These are phyloP conservation scores for Cyclotella choctawhatcheeana DNA, from an alignment of 108 stramenopile species.

Conservation along the genomic window DNA sequence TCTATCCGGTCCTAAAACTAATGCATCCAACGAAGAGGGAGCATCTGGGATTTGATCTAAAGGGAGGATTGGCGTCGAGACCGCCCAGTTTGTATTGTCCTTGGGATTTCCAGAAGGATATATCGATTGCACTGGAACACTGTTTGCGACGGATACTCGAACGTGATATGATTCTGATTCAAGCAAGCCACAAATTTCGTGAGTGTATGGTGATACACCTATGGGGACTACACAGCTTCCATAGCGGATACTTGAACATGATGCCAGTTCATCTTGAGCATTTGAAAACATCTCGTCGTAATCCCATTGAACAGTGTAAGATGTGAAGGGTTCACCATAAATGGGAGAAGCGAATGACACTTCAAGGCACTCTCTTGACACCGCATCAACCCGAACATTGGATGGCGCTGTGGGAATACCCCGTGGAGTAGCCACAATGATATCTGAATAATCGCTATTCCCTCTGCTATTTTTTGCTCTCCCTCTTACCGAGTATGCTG, in stretches of 20 bases:
- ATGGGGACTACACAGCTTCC: constrained; percentile 59
- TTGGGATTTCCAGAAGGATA: constrained; percentile 50
- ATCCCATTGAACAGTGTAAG: constrained; percentile 83
- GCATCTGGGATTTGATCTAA: constrained; percentile 65
- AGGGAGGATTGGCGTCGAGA: constrained; percentile 36
- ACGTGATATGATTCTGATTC: constrained; percentile 61
- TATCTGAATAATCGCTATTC: constrained; percentile 40
- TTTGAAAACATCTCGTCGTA: constrained; percentile 45
- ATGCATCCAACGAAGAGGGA: constrained; percentile 47
- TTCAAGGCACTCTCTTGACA: constrained; percentile 44
- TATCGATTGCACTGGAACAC: constrained; percentile 59
- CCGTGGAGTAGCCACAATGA: constrained; percentile 25
- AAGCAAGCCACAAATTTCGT: constrained; percentile 59
- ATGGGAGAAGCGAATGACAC: constrained; percentile 65
- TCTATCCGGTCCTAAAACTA: constrained; percentile 44
- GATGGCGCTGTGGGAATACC: constrained; percentile 44
- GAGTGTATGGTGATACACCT: constrained; percentile 54
- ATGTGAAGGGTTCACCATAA: constrained; percentile 53
- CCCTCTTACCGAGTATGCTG: constrained; percentile 62
- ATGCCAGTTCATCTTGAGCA: constrained; percentile 40
- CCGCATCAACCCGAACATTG: constrained; percentile 29
- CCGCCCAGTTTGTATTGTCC: constrained; percentile 69
- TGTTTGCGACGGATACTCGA: constrained; percentile 68
- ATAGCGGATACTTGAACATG: constrained; percentile 52
- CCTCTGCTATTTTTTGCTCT: constrained; percentile 64